phyloP scores from a whole-genome alignment of 306 rosid genomes.

The Cucurbita ficifolia region DNA sequence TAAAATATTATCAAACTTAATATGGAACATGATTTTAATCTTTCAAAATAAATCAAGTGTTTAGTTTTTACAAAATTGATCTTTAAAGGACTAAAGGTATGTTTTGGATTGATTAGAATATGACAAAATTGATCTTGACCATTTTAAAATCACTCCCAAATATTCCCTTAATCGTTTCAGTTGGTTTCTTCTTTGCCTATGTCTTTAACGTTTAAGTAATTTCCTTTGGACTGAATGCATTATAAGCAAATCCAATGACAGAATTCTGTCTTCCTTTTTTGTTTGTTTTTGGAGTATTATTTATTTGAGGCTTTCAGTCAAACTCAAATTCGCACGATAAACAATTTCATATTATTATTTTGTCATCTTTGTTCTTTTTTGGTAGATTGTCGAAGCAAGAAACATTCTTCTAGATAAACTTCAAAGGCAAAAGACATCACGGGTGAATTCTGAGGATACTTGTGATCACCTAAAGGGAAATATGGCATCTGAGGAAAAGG shows the following conservation, averaged over 20 bases:
- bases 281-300: background rate
- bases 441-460: conserved; percentile 16
- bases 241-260: too few relatives aligned
- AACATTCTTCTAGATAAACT: conserved; percentile 39
- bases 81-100: too few relatives aligned
- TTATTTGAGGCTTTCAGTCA: background rate
- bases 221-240: background rate
- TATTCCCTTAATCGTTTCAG: background rate
- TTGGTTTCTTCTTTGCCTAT: background rate
- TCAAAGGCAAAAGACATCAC: conserved; percentile 24
- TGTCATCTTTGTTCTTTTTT: background rate
- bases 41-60: too few relatives aligned
- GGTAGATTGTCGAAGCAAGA: conserved; percentile 72
- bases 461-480: conserved; percentile 12
- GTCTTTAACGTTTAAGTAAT: background rate
- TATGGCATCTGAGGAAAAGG: conserved; percentile 14
- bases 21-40: too few relatives aligned
- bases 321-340: background rate
- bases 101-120: too few relatives aligned
- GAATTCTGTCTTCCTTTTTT: too few relatives aligned
- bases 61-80: too few relatives aligned
- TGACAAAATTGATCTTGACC: background rate
- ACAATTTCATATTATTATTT: background rate
- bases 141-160: background rate
- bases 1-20: too few relatives aligned